A percentile compares a stretch with the other conserved stretches of the same genome.
These are phyloP conservation scores for Simplicillium sp. DNA, from an alignment of 2,329 filamentous ascomycete genomes.

Conservation along the genomic window DNA sequence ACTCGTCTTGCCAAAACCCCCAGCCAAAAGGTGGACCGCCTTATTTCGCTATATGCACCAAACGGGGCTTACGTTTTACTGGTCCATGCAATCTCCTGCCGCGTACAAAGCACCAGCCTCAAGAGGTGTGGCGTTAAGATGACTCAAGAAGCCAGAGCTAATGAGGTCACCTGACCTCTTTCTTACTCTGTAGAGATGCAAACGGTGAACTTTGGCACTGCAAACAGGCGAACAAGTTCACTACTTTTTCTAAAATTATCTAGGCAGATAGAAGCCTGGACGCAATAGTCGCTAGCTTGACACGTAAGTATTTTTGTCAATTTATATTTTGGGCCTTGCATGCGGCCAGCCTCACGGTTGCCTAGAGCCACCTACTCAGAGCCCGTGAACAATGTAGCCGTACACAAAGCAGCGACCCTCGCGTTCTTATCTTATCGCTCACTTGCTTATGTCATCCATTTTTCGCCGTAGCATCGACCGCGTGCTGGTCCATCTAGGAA, in stretches of 20 bases:
- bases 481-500: constrained; percentile 7
- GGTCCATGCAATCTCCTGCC: constrained; percentile 6
- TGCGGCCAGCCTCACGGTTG: background rate
- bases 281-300: background rate
- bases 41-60: constrained; percentile 4
- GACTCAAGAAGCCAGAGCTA: constrained; percentile 1
- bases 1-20: background rate
- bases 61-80: constrained; percentile 3
- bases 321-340: too few relatives aligned
- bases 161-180: too few relatives aligned
- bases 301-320: too few relatives aligned
- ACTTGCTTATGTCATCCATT: constrained; percentile 6
- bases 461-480: background rate
- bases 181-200: background rate
- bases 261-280: background rate
- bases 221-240: background rate
- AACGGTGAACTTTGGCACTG: constrained; percentile 1
- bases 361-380: background rate
- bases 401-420: background rate
- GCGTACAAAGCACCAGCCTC: constrained; percentile 3
- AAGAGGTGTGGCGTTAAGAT: constrained; percentile 6
- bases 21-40: background rate
- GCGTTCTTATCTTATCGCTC: background rate
- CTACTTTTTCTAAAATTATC: background rate
- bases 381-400: background rate